Evolutionary conservation across 2,329 filamentous ascomycete species (phyloP).

Genomic region (Pseudogymnoascus sp.): DNA sequence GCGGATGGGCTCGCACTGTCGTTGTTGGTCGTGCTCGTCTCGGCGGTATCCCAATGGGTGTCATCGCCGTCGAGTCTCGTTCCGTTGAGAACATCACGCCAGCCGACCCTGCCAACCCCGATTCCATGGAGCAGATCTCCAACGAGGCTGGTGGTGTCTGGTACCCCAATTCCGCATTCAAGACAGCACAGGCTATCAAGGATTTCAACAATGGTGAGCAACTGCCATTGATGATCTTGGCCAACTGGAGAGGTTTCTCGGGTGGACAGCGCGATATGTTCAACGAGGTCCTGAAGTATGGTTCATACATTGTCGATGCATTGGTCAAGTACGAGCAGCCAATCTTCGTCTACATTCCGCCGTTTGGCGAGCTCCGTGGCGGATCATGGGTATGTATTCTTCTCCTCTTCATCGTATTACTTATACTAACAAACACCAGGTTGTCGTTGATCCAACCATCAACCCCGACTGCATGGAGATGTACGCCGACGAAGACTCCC

Average conservation of each 20-base stretch:
- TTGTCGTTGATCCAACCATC: constrained; percentile 97
- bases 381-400: constrained; percentile 69
- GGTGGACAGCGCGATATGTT: constrained; percentile 99
- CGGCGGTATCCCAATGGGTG: constrained; percentile 95
- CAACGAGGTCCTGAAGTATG: constrained; percentile 99
- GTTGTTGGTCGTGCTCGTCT: constrained; percentile 94
- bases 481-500: constrained; percentile 93
- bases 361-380: constrained; percentile 91
- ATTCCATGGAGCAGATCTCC: constrained; percentile 91
- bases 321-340: constrained; percentile 98
- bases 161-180: constrained; percentile 99
- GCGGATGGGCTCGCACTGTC: constrained; percentile 93
- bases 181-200: constrained; percentile 96
- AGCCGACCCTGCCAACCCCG: constrained; percentile 93
- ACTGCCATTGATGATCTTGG: constrained; percentile 95
- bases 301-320: constrained; percentile 96
- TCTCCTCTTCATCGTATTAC: constrained; percentile 3
- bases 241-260: constrained; percentile 99
- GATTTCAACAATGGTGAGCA: constrained; percentile 99
- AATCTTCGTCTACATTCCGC: constrained; percentile 97
- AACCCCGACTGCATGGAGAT: constrained; percentile 97
- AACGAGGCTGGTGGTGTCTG: constrained; percentile 97
- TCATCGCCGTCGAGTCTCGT: constrained; percentile 93
- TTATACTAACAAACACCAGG: constrained; percentile 37
- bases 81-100: constrained; percentile 95